Evolutionary conservation across 768 basidiomycete species (phyloP).

Genomic region (Russula griseocarnosa): DNA sequence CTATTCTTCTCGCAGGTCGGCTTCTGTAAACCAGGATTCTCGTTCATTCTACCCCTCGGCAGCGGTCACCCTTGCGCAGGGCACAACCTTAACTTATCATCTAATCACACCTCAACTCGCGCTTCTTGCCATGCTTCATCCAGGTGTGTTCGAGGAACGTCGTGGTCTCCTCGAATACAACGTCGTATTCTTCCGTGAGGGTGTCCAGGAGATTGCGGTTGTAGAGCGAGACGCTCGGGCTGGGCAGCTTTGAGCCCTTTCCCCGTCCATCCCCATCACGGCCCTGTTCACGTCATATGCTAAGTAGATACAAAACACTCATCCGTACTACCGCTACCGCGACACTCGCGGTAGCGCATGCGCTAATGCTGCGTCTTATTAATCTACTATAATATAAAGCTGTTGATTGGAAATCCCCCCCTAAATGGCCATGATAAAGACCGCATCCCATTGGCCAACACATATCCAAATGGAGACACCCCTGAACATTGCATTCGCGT

Average conservation of each 20-base stretch:
- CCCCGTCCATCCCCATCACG: neutral
- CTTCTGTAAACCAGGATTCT: slow-evolving; percentile 31
- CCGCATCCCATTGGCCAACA: too few relatives aligned
- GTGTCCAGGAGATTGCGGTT: slow-evolving; percentile 76
- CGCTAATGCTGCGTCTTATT: neutral
- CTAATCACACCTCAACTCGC: slow-evolving; percentile 69
- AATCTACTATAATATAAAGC: too few relatives aligned
- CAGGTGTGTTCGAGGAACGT: slow-evolving; percentile 64
- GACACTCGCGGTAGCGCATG: too few relatives aligned
- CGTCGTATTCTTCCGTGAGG: slow-evolving; percentile 79
- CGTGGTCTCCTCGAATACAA: slow-evolving; percentile 82
- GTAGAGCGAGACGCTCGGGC: slow-evolving; percentile 56
- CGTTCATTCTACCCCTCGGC: slow-evolving; percentile 65
- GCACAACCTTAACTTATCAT: slow-evolving; percentile 82
- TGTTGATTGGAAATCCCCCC: too few relatives aligned
- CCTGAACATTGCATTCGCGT: too few relatives aligned
- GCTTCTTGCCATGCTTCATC: slow-evolving; percentile 68
- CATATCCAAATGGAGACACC: too few relatives aligned
- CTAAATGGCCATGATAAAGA: too few relatives aligned
- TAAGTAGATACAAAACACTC: neutral
- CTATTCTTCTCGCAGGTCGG: slow-evolving; percentile 17
- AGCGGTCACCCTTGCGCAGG: slow-evolving; percentile 57
- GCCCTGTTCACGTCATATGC: neutral
- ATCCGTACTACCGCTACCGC: too few relatives aligned
- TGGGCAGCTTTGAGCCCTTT: slow-evolving; percentile 20